Conservation (phyloP, 176 grass and related monocot species). For the Triticum aestivum region IWGSC_CS_RefSeq_v2.1 NC_057814.1:68420709-68421208, state of each 20-base stretch:
- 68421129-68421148: neutral
- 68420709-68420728: neutral
- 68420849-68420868: no score
- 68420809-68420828: no score
- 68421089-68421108: slow-evolving; percentile 70
- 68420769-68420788: neutral
- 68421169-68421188: neutral
- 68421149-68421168: neutral
- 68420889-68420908: neutral
- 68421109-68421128: slow-evolving; percentile 70
- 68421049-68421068: slow-evolving; percentile 54
- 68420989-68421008: neutral
- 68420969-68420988: no score
- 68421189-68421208: neutral
- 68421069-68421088: slow-evolving; percentile 61
- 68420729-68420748: neutral
- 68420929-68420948: neutral
- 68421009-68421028: neutral
- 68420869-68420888: neutral
- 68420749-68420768: neutral
- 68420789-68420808: no score
- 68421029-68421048: slow-evolving; percentile 67
- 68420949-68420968: no score
- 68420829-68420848: neutral
- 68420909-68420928: neutral